Percentiles rank a stretch among this genome's conserved stretches.
Evolutionary conservation across 176 grass and related monocot genomes (phyloP).

Genomic region (Carex myosuroides): DNA sequence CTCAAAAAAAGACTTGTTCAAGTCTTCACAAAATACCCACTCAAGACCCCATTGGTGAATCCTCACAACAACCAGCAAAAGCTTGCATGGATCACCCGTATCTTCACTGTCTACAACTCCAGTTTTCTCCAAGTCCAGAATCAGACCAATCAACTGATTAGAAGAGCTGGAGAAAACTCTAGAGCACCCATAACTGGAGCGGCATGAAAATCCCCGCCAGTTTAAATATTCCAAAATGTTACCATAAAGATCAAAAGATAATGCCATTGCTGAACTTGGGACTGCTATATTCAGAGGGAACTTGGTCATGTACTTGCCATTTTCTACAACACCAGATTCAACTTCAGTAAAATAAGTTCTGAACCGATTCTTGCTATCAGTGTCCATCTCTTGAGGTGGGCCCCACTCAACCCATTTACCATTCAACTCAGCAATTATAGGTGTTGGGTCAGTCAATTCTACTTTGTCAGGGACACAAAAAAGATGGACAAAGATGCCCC

Average conservation of each 20-base stretch:
- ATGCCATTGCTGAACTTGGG: slow-evolving; percentile 58
- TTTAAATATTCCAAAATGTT: slow-evolving; percentile 63
- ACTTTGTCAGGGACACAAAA: slow-evolving; percentile 41
- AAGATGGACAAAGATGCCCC: slow-evolving; percentile 66
- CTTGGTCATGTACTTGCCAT: slow-evolving; percentile 52
- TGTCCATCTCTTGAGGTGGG: slow-evolving; percentile 32
- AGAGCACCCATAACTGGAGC: slow-evolving; percentile 46
- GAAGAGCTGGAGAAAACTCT: slow-evolving; percentile 69
- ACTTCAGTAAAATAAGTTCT: slow-evolving; percentile 53
- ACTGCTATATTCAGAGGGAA: slow-evolving; percentile 63
- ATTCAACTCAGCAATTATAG: slow-evolving; percentile 38
- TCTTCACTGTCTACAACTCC: neutral
- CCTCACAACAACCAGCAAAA: slow-evolving; percentile 58
- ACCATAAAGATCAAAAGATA: slow-evolving; percentile 71
- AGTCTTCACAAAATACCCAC: slow-evolving; percentile 71
- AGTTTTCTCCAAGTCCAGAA: slow-evolving; percentile 31
- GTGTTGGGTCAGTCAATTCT: slow-evolving; percentile 26
- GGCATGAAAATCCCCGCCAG: slow-evolving; percentile 40
- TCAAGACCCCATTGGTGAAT: slow-evolving; percentile 66
- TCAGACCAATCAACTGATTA: slow-evolving; percentile 59
- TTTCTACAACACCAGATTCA: slow-evolving; percentile 41
- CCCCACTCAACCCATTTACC: slow-evolving; percentile 80
- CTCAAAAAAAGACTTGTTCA: slow-evolving; percentile 39
- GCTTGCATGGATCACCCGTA: slow-evolving; percentile 18
- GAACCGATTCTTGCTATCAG: slow-evolving; percentile 41